phyloP scores from a whole-genome alignment of 176 grass and related monocot species.

The Metroxylon sagu region DNA sequence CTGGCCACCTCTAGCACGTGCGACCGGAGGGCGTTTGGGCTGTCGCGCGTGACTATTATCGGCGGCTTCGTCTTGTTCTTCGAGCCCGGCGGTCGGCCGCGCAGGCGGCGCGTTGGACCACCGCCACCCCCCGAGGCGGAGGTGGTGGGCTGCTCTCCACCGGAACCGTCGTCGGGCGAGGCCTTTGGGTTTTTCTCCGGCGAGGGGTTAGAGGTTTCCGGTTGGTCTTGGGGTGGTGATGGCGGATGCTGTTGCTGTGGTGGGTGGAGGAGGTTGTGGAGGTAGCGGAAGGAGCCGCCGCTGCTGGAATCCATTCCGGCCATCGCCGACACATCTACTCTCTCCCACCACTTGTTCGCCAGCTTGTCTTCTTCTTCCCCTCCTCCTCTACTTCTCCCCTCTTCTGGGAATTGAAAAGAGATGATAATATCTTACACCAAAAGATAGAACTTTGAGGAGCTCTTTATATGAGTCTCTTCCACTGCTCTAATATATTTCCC shows the following conservation, averaged over 20 bases:
- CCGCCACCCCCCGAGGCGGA: neutral
- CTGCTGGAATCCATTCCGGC: conserved; percentile 20
- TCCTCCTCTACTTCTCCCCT: too few relatives aligned
- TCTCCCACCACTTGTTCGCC: conserved; percentile 23
- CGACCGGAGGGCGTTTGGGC: conserved; percentile 16
- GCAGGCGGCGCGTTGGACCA: neutral
- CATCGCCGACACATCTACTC: conserved; percentile 16
- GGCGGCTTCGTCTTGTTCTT: conserved; percentile 21
- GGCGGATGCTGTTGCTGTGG: conserved; percentile 2
- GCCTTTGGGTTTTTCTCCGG: conserved; percentile 8
- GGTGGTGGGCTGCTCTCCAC: neutral
- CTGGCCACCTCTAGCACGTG: conserved; percentile 16
- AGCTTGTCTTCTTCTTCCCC: conserved; percentile 3
- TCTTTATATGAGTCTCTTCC: too few relatives aligned
- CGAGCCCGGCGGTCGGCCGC: conserved; percentile 3
- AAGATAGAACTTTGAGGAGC: too few relatives aligned
- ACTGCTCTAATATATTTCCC: too few relatives aligned
- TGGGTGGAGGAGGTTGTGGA: conserved; percentile 51
- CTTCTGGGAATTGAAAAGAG: neutral
- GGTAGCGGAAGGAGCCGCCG: conserved; percentile 43
- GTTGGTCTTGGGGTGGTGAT: conserved; percentile 7
- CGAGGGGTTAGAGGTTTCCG: neutral
- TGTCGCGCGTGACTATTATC: conserved; percentile 15
- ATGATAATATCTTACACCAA: neutral
- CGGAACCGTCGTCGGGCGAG: neutral